Conservation (phyloP, 345 rosid genomes). For the Atalantia buxifolia region DNA sequence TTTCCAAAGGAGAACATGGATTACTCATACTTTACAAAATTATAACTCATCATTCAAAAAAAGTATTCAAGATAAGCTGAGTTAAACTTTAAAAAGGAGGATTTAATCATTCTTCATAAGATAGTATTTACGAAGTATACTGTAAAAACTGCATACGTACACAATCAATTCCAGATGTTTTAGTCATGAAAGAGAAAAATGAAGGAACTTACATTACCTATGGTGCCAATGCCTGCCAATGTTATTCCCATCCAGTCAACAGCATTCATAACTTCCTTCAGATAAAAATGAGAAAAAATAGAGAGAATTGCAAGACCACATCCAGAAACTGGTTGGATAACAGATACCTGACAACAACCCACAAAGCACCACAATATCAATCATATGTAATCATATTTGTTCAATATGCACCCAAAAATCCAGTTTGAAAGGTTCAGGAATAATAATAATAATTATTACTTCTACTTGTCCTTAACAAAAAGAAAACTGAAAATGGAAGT, state of each 20-base stretch:
- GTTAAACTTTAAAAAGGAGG: not conserved
- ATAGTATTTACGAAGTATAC: not conserved
- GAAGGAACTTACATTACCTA: conserved; percentile 54
- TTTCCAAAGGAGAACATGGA: not conserved
- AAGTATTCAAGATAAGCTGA: not conserved
- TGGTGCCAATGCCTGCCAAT: conserved; percentile 91
- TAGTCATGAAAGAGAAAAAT: conserved; percentile 8
- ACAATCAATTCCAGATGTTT: not conserved
- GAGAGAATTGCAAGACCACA: conserved; percentile 96
- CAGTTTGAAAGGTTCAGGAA: not conserved
- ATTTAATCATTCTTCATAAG: not conserved
- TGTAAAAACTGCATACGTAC: not conserved
- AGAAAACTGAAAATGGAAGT: not conserved
- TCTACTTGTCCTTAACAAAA: not conserved
- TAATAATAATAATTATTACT: not conserved
- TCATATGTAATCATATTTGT: not conserved
- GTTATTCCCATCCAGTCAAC: conserved; percentile 97
- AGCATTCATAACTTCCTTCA: conserved; percentile 88
- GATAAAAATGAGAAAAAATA: conserved; percentile 87
- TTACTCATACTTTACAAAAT: not conserved
- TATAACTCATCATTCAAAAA: not conserved
- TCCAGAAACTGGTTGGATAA: conserved; percentile 97
- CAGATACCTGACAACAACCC: conserved; percentile 64
- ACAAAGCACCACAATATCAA: conserved; percentile 1
- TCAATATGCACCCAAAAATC: not conserved